phyloP scores from a whole-genome alignment of 1,284 basidiomycete genomes.

The Testicularia cyperi region DNA sequence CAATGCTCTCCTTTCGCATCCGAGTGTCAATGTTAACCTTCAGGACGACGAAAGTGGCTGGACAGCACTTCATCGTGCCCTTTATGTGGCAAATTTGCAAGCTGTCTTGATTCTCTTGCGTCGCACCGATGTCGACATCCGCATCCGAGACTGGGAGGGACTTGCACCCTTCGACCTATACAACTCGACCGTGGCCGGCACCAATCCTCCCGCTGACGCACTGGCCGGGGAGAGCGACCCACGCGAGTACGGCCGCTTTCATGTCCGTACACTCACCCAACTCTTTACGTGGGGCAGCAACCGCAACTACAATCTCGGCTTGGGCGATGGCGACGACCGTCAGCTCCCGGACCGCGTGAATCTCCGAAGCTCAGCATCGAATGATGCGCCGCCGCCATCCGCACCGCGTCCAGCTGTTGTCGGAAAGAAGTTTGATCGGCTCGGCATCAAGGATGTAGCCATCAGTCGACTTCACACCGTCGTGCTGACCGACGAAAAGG shows the following conservation, averaged over 20 bases:
- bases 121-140: conserved; percentile 72
- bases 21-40: conserved; percentile 77
- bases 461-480: conserved; percentile 56
- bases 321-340: conserved; percentile 78
- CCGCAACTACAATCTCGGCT: conserved; percentile 69
- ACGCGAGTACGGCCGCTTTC: too few species aligned
- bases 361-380: conserved; percentile 52
- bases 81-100: conserved; percentile 82
- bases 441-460: conserved; percentile 47
- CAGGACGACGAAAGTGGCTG: conserved; percentile 70
- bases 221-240: too few species aligned
- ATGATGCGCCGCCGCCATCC: conserved; percentile 8
- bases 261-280: conserved; percentile 61
- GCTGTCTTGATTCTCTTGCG: conserved; percentile 76
- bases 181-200: conserved; percentile 65
- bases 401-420: too few species aligned
- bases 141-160: conserved; percentile 82
- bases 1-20: conserved; percentile 75
- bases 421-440: conserved; percentile 50
- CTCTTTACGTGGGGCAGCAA: conserved; percentile 92
- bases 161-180: conserved; percentile 92
- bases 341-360: conserved; percentile 76
- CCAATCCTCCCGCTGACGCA: conserved; percentile 39
- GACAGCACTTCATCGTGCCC: conserved; percentile 86
- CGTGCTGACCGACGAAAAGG: conserved; percentile 47